phyloP scores from a whole-genome alignment of 2,329 filamentous ascomycete species.

The Phyllosticta ampelicida region DNA sequence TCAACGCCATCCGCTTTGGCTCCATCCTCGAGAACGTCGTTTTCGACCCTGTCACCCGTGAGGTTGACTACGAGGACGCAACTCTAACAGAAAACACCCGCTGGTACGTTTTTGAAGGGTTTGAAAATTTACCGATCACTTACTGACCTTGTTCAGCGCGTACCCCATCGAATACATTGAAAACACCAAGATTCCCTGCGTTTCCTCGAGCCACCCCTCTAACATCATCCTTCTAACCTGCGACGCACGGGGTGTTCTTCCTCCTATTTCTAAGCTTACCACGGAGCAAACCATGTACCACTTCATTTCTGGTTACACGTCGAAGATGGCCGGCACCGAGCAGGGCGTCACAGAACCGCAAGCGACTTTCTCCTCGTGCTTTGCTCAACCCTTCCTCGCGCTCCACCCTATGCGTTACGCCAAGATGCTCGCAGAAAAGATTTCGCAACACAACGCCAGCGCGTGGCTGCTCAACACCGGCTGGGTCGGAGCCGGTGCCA shows the following conservation, averaged over 20 bases:
- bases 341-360: slow-evolving; percentile 94
- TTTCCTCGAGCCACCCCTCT: slow-evolving; percentile 75
- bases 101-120: slow-evolving; percentile 42
- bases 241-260: slow-evolving; percentile 92
- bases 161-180: slow-evolving; percentile 99
- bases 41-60: slow-evolving; percentile 79
- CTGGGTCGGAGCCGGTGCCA: slow-evolving; percentile 86
- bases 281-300: slow-evolving; percentile 98
- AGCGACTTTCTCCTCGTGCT: slow-evolving; percentile 98
- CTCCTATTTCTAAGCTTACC: slow-evolving; percentile 94
- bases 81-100: slow-evolving; percentile 98
- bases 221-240: slow-evolving; percentile 99
- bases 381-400: slow-evolving; percentile 97
- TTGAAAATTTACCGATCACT: slow-evolving; percentile 15
- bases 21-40: slow-evolving; percentile 98
- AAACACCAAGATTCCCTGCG: slow-evolving; percentile 97
- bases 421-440: slow-evolving; percentile 97
- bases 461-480: slow-evolving; percentile 98
- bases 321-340: slow-evolving; percentile 99
- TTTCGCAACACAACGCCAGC: slow-evolving; percentile 85
- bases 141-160: slow-evolving; percentile 36
- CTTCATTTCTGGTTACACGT: slow-evolving; percentile 99
- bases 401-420: slow-evolving; percentile 99
- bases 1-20: slow-evolving; percentile 88
- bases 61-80: slow-evolving; percentile 89